These are phyloP conservation scores for Backusella luteola DNA, from an alignment of 192 early-diverging fungal genomes.

Conservation along the genomic window DNA sequence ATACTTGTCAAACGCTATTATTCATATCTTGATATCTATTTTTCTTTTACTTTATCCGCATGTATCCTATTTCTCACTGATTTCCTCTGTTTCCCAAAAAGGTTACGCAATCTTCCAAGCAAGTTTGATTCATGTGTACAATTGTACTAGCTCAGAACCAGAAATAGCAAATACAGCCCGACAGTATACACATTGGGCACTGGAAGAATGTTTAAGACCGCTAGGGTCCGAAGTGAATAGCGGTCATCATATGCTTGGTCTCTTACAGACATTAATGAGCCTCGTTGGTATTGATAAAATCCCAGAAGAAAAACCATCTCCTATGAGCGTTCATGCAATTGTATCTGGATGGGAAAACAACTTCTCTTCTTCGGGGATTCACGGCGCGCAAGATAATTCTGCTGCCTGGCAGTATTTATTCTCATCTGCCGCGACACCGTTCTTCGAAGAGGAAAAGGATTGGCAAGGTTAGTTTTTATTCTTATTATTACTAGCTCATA, in stretches of 20 bases:
- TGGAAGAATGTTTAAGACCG: conserved; percentile 25
- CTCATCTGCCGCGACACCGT: conserved; percentile 13
- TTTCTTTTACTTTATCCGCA: background rate
- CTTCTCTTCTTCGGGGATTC: background rate
- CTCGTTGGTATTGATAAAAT: conserved; percentile 9
- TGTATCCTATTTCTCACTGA: background rate
- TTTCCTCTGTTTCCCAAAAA: background rate
- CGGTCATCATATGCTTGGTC: background rate
- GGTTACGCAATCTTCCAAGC: conserved; percentile 29
- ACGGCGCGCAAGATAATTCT: background rate
- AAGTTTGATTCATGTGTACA: conserved; percentile 26
- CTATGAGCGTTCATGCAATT: conserved; percentile 13
- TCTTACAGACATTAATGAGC: background rate
- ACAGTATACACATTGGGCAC: background rate
- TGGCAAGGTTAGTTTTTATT: background rate
- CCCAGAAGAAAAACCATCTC: background rate
- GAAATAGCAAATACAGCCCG: conserved; percentile 15
- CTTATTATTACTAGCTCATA: background rate
- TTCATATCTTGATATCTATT: background rate
- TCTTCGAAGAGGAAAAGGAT: conserved; percentile 10
- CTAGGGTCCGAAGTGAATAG: background rate
- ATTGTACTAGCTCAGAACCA: conserved; percentile 19
- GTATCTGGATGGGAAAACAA: conserved; percentile 3
- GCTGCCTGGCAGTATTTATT: conserved; percentile 20
- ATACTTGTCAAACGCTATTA: background rate